Conservation (phyloP, 495 filamentous ascomycete species). For the Neurospora sp. region DNA sequence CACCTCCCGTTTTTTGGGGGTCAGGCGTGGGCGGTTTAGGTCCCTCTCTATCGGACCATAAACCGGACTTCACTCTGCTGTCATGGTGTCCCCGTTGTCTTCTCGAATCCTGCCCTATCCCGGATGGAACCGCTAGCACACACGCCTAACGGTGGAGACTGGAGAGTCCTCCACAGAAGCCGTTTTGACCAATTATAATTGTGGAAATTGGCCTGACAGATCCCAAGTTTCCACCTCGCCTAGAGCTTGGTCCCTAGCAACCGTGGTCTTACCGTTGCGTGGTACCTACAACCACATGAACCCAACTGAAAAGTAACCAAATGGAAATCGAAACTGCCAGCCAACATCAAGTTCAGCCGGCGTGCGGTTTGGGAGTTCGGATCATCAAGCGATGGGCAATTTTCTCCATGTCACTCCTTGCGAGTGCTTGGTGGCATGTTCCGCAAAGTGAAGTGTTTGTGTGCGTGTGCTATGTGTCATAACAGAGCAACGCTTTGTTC, state of each 20-base stretch:
- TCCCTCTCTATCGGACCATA: background rate
- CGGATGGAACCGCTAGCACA: background rate
- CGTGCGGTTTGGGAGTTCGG: background rate
- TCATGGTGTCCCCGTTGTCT: background rate
- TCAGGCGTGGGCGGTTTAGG: background rate
- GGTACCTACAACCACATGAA: background rate
- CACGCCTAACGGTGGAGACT: background rate
- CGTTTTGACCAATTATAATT: background rate
- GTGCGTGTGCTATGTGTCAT: background rate
- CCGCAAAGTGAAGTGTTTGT: background rate
- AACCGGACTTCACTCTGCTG: background rate
- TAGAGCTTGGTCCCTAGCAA: background rate
- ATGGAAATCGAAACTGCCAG: background rate
- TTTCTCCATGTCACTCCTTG: background rate
- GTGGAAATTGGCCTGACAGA: background rate
- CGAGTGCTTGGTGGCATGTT: background rate
- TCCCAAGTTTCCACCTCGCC: background rate
- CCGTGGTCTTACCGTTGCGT: background rate
- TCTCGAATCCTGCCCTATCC: background rate
- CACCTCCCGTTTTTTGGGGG: background rate
- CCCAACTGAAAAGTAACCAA: background rate
- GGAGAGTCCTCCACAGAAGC: background rate
- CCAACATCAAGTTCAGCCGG: background rate
- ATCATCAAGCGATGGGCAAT: background rate
- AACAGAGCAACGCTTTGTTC: background rate